Base-by-base conservation (phyloP, 495 filamentous ascomycete genomes). In the Lentithecium fluviatile region DNA sequence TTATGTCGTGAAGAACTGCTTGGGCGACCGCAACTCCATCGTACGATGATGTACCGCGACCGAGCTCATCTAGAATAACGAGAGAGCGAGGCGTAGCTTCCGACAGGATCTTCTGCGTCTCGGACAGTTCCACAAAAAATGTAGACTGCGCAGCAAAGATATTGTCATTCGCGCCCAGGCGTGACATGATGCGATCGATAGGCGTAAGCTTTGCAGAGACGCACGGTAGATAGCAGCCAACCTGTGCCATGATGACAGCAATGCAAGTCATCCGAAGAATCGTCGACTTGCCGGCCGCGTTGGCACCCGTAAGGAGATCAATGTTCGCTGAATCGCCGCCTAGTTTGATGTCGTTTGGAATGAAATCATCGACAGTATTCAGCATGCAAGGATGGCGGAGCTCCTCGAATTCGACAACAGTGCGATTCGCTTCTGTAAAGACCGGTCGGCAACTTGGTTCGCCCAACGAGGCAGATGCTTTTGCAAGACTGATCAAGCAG, bases 261-360 rank as follows among this genome's bases (percentile, higher is more conserved):
- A 92, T 86, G 70, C 94, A 99, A 34, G 92, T 91, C 95, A 97
- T 97, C 62, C 94, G 84, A 19, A 99, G 84, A 53, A 97, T 82
- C n/a, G 94, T 99, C 8, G 94, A 99, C 76, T 99, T 99, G 71
- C 94, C 94, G 51, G 94, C 95, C 7, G 94, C 94, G 72, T 99
- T 99, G 45, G 94, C 94, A 68, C 94, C 94, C 3, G 94, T 99
- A 38, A 99, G 82, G 40, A 99, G 82, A 67, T 90, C 88, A 67
- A 99, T 92, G 69, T 91, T 96, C 48, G 91, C 72, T 0, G 67
- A 56, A 42, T 82, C 77, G 34, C 95, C 95, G 47, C 94, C 94
- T 17, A 99, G 85, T 58, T 85, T 81, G 53, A 99, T 83, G 70
- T 96, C 88, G 68, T 99, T 99, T 12, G 94, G 94, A 65, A 99